These are phyloP conservation scores for Leptomonas seymouri DNA, from an alignment of 208 protist genomes.

Conservation along the genomic window DNA sequence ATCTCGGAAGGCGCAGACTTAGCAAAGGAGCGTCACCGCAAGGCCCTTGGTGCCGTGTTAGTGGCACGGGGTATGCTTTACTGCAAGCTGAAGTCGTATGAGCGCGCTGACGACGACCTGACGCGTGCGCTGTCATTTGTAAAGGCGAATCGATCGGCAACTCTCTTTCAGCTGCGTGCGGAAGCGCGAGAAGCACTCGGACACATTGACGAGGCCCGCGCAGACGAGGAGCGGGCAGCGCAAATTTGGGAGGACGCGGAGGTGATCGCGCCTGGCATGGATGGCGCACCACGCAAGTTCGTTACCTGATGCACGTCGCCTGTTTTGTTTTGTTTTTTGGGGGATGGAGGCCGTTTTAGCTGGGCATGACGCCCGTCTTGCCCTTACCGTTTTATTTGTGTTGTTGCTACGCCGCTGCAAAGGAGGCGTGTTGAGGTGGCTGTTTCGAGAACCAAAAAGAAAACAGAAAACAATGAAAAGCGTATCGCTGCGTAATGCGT, in stretches of 20 bases:
- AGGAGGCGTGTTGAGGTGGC: slow-evolving; percentile 1
- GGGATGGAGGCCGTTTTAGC: too few species aligned
- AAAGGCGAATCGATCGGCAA: slow-evolving; percentile 72
- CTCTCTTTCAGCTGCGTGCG: slow-evolving; percentile 85
- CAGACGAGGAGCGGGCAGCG: slow-evolving; percentile 80
- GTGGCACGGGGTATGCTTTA: slow-evolving; percentile 86
- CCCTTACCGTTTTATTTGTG: too few species aligned
- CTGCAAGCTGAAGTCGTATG: slow-evolving; percentile 82
- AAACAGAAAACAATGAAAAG: not conserved
- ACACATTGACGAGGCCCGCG: slow-evolving; percentile 81
- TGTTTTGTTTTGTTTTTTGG: not conserved
- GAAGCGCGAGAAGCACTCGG: slow-evolving; percentile 84
- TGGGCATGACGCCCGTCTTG: too few species aligned
- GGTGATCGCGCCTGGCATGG: slow-evolving; percentile 76
- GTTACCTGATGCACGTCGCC: slow-evolving; percentile 49
- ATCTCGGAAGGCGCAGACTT: slow-evolving; percentile 75
- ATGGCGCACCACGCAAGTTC: slow-evolving; percentile 80
- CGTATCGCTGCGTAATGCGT: too few species aligned
- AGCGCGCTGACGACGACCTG: slow-evolving; percentile 81
- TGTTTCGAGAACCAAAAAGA: not conserved
- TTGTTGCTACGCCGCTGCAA: not conserved
- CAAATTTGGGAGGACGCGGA: slow-evolving; percentile 91
- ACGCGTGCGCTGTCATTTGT: slow-evolving; percentile 83
- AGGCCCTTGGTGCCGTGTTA: slow-evolving; percentile 79
- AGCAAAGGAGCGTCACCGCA: slow-evolving; percentile 74